A percentile compares a stretch with the other conserved stretches of the same genome.
Conservation (phyloP, 169 alveolate species). For the Eimeria sp. region DNA sequence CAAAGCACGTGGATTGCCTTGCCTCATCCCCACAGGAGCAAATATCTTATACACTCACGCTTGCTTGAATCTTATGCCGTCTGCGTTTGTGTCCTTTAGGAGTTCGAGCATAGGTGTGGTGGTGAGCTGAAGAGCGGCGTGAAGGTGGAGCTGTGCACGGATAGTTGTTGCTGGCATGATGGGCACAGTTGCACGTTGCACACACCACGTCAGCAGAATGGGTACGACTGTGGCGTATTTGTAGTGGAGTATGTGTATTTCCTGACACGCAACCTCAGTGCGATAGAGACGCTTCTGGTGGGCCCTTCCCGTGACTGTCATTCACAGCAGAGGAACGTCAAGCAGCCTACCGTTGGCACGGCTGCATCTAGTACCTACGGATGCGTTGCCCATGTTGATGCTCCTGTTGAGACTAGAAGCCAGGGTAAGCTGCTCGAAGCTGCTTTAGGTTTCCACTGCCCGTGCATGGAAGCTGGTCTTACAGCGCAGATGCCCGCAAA, state of each 20-base stretch:
- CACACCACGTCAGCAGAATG: constrained; percentile 79
- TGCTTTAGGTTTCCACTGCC: constrained; percentile 67
- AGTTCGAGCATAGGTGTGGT: constrained; percentile 68
- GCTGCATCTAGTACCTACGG: not conserved
- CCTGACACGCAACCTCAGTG: constrained; percentile 44
- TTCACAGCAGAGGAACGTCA: not conserved
- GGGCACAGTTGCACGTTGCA: constrained; percentile 56
- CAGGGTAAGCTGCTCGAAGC: constrained; percentile 46
- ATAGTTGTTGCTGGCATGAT: constrained; percentile 75
- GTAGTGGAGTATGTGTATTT: constrained; percentile 66
- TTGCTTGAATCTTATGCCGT: not conserved
- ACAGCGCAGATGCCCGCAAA: constrained; percentile 30
- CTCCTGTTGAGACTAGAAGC: constrained; percentile 2
- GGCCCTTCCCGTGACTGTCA: constrained; percentile 49
- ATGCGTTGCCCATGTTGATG: constrained; percentile 1
- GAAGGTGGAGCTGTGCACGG: constrained; percentile 68
- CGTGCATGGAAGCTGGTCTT: constrained; percentile 36
- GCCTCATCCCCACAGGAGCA: not conserved
- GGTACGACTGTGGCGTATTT: constrained; percentile 82
- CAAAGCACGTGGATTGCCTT: not conserved
- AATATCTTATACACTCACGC: not conserved
- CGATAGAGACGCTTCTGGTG: constrained; percentile 56
- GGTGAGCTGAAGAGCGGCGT: constrained; percentile 55
- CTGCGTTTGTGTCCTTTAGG: constrained; percentile 51
- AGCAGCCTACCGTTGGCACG: not conserved